Base-by-base conservation (phyloP, 164 flowering plant genomes). In the Taxillus chinensis region DNA sequence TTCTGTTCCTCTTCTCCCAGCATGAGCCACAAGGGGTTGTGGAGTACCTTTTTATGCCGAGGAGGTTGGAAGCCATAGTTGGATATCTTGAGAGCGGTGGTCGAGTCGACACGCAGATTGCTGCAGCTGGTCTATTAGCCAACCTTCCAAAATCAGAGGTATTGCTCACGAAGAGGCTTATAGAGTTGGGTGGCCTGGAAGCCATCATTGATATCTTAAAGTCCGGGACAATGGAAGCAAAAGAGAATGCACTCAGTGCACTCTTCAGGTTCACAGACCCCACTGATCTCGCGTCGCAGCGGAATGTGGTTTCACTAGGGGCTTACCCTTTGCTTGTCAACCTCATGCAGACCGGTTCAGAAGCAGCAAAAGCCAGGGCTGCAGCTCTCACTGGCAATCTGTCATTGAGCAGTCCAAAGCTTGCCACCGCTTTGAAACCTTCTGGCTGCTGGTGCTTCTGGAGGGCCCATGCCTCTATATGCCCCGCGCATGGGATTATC, bases 211-310 rank as follows among this genome's bases (percentile, higher is more conserved):
- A 69, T 13, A 79, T 86, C 37, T 56, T 84, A 53, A 70, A 45
- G 59, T 73, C 72, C 2, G 86, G 83, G 41, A 75, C 76, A 40
- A 71, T 63, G 70, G 84, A 79, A 70, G 85, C 88, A 16, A 83
- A 77, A 72, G 92, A 86, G 68, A 82, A 82, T 74, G 89, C 89
- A 27, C 78, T 84, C 0, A 68, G 86, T 77, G 87, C 82, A 15
- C 81, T 86, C 46, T 78, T 84, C 69, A 72, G 89, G 69, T 84
- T 86, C 70, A 79, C 84, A 9, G 85, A 83, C 64, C 92, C 87
- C 5, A 62, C 77, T 37, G 77, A 77, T 68, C 62, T 82, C 0
- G 77, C 78, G 66, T 65, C 75, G 4, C 92, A 86, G 68, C 65
- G 68, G 50, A 66, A 55, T 67, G 78, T 79, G 58, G 89, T 84